Percentiles rank a stretch among this genome's conserved stretches.
These are phyloP conservation scores for Leccinellum rugosiceps DNA, from an alignment of 768 basidiomycete genomes.

Conservation along the genomic window DNA sequence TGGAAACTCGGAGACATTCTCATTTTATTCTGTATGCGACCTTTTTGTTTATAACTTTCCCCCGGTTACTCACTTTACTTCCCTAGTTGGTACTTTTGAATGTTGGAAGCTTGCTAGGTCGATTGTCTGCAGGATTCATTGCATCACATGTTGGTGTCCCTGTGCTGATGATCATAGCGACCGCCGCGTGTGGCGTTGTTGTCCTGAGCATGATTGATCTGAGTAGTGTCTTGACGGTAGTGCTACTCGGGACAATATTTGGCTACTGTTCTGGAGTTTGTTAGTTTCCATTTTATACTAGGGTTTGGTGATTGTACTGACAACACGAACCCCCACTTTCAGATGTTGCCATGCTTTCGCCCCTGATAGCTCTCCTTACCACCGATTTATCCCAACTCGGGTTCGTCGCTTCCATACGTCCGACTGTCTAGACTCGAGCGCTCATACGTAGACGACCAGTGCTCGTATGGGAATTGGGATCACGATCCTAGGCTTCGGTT, in stretches of 20 bases:
- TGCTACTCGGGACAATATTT: slow-evolving; percentile 40
- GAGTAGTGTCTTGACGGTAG: slow-evolving; percentile 31
- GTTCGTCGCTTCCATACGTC: slow-evolving; percentile 10
- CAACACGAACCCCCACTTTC: background rate
- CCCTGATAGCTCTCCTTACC: slow-evolving; percentile 44
- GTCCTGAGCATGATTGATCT: slow-evolving; percentile 46
- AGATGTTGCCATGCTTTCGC: slow-evolving; percentile 40
- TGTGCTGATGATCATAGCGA: slow-evolving; percentile 38
- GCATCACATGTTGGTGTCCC: slow-evolving; percentile 42
- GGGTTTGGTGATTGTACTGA: background rate
- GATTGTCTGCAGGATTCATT: slow-evolving; percentile 44
- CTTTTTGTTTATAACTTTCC: background rate
- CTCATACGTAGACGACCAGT: slow-evolving; percentile 4
- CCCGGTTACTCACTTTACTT: background rate
- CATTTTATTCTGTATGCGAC: slow-evolving; percentile 51
- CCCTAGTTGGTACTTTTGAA: slow-evolving; percentile 50
- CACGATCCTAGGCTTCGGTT: slow-evolving; percentile 10
- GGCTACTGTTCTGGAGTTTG: slow-evolving; percentile 49
- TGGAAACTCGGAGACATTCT: slow-evolving; percentile 42
- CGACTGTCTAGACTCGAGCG: background rate
- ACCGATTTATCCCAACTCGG: slow-evolving; percentile 51
- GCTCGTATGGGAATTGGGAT: slow-evolving; percentile 27
- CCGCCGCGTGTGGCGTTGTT: slow-evolving; percentile 31
- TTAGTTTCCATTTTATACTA: slow-evolving; percentile 16
- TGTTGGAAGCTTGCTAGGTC: slow-evolving; percentile 48